A percentile compares a stretch with the other conserved stretches of the same genome.
These are phyloP conservation scores for Rhytidiadelphus loreus DNA, from an alignment of 225 moss, liverwort and hornwort species.

Conservation along the genomic window DNA sequence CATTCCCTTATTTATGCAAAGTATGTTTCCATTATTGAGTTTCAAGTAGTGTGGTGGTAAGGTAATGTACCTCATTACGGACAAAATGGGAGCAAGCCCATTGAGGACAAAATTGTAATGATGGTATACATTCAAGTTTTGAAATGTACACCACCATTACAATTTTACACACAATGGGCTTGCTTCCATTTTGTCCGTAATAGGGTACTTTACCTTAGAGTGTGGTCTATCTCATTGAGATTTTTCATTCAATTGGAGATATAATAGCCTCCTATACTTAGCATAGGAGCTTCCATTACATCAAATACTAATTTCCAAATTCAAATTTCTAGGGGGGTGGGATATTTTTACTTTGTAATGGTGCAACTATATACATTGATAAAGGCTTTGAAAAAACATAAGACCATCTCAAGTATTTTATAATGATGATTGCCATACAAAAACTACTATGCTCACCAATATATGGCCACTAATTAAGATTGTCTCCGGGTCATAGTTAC, in stretches of 20 bases:
- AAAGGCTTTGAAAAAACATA: background rate
- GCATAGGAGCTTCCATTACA: background rate
- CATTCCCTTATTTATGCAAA: background rate
- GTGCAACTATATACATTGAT: background rate
- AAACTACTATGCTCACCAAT: background rate
- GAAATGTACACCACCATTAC: too few relatives aligned
- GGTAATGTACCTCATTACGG: too few relatives aligned
- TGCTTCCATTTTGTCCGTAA: too few relatives aligned
- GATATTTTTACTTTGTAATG: background rate
- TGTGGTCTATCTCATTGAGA: background rate
- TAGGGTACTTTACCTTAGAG: too few relatives aligned
- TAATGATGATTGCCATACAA: background rate
- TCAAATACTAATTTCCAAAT: background rate
- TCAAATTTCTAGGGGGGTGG: background rate
- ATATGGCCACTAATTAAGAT: background rate
- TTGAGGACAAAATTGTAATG: too few relatives aligned
- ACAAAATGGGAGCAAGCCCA: too few relatives aligned
- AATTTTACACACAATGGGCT: too few relatives aligned
- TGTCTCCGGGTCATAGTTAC: background rate
- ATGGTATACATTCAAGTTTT: too few relatives aligned
- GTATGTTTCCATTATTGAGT: fast-evolving
- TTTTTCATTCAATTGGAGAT: fast-evolving
- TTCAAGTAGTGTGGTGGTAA: background rate
- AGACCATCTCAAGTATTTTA: background rate
- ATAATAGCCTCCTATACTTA: background rate